A percentile compares a stretch with the other conserved stretches of the same genome.
These are phyloP conservation scores for Mycena vitilis DNA, from an alignment of 768 basidiomycete genomes.

Conservation along the genomic window DNA sequence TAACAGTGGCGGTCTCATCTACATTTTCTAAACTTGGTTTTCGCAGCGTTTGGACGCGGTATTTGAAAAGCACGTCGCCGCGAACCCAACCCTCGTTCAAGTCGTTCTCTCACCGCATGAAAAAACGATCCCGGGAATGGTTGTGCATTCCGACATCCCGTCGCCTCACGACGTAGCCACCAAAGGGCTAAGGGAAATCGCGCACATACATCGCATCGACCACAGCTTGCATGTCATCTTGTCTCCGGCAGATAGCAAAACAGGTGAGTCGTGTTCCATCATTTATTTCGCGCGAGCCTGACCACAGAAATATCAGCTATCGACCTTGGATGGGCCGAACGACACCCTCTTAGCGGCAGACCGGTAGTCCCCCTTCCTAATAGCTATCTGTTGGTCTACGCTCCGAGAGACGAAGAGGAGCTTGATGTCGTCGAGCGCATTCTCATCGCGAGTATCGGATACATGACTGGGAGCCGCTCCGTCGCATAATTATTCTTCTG, in stretches of 20 bases:
- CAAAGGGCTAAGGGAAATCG: slow-evolving; percentile 37
- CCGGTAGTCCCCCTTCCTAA: slow-evolving; percentile 34
- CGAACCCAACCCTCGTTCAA: slow-evolving; percentile 38
- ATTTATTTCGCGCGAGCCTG: not conserved
- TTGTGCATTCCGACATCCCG: slow-evolving; percentile 33
- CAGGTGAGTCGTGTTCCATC: slow-evolving; percentile 28
- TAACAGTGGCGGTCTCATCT: not conserved
- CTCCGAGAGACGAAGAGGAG: slow-evolving; percentile 43
- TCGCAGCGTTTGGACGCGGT: slow-evolving; percentile 29
- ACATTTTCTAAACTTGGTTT: not conserved
- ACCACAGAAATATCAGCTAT: slow-evolving; percentile 32
- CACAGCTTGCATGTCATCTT: slow-evolving; percentile 41
- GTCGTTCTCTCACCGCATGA: slow-evolving; percentile 38
- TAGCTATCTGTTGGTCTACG: slow-evolving; percentile 43
- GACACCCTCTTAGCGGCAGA: slow-evolving; percentile 41
- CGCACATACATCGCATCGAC: slow-evolving; percentile 40
- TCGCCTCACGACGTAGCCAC: slow-evolving; percentile 38
- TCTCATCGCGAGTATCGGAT: slow-evolving; percentile 38
- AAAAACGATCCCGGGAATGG: slow-evolving; percentile 32
- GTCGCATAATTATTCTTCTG: slow-evolving; percentile 27
- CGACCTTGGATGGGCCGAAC: slow-evolving; percentile 44
- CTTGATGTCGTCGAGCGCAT: slow-evolving; percentile 40
- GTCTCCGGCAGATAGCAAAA: slow-evolving; percentile 43
- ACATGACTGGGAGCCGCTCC: slow-evolving; percentile 38
- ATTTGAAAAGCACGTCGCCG: slow-evolving; percentile 31